A percentile compares a stretch with the other conserved stretches of the same genome.
Conservation (phyloP, 148 eudicot genomes). For the Cornus kousa region DNA sequence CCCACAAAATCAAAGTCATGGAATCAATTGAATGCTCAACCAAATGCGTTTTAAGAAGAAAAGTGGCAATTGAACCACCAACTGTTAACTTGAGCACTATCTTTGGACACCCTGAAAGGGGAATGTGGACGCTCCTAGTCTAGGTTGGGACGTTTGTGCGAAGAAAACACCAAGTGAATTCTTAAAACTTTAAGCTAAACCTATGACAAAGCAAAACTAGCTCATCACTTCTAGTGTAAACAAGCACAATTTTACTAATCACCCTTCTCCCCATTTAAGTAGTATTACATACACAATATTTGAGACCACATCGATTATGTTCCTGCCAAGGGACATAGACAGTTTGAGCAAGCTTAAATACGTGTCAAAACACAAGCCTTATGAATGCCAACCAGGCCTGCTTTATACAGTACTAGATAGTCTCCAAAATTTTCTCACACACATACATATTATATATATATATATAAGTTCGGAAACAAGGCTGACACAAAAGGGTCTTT, state of each 20-base stretch:
- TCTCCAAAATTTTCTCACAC: neutral
- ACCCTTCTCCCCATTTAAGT: neutral
- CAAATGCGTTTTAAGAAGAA: neutral
- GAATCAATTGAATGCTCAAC: neutral
- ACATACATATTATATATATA: no score
- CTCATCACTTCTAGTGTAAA: neutral
- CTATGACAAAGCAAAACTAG: no score
- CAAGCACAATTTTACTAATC: neutral
- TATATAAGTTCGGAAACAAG: neutral
- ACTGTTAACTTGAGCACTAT: no score
- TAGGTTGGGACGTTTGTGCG: neutral
- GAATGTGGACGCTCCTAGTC: no score
- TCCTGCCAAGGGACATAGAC: neutral
- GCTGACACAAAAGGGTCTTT: neutral
- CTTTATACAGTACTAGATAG: no score
- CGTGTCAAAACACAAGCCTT: neutral
- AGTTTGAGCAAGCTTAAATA: neutral
- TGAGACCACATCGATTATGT: neutral
- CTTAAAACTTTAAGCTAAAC: neutral
- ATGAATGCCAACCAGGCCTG: neutral
- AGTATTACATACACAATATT: neutral
- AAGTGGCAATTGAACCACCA: neutral
- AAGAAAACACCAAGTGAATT: neutral
- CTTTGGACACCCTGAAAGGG: no score
- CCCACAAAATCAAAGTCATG: neutral